These are phyloP conservation scores for Ustilago loliicola DNA, from an alignment of 1,284 basidiomycete species.

Conservation along the genomic window DNA sequence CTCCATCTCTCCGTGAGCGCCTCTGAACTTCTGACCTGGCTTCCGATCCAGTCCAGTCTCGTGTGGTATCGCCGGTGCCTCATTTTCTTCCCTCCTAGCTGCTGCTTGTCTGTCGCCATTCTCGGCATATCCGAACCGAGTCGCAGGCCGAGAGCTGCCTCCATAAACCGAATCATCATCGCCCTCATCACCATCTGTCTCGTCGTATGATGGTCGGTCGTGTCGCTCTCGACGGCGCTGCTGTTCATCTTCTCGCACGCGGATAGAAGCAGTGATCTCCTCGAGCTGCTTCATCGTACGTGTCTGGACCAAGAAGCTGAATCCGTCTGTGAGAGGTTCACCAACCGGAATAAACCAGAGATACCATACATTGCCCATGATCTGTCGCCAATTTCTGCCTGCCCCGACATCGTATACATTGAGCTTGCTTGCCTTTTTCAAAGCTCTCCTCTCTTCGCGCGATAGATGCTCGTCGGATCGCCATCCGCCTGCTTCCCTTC, in stretches of 20 bases:
- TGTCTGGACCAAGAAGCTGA: constrained; percentile 43
- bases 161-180: constrained; percentile 46
- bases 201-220: neutral
- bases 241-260: constrained; percentile 20
- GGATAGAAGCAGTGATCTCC: constrained; percentile 45
- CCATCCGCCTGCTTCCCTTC: constrained; percentile 24
- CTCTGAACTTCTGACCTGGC: constrained; percentile 38
- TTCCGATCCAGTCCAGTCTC: constrained; percentile 24
- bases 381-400: constrained; percentile 50
- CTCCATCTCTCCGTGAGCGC: constrained; percentile 56
- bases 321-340: constrained; percentile 51
- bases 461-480: constrained; percentile 56
- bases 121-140: constrained; percentile 31
- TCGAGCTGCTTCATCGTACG: constrained; percentile 49
- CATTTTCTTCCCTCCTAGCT: neutral
- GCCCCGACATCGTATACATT: constrained; percentile 66
- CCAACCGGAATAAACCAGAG: constrained; percentile 63
- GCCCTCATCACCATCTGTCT: constrained; percentile 21
- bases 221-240: neutral
- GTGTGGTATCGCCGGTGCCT: constrained; percentile 6
- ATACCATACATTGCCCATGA: constrained; percentile 56
- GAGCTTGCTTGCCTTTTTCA: constrained; percentile 58
- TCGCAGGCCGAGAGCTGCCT: constrained; percentile 6
- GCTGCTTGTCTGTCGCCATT: neutral
- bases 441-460: constrained; percentile 48